Percentiles rank a stretch among this genome's conserved stretches.
These are phyloP conservation scores for Exutisphaerella laricina DNA, from an alignment of 2,329 filamentous ascomycete species.

Conservation along the genomic window DNA sequence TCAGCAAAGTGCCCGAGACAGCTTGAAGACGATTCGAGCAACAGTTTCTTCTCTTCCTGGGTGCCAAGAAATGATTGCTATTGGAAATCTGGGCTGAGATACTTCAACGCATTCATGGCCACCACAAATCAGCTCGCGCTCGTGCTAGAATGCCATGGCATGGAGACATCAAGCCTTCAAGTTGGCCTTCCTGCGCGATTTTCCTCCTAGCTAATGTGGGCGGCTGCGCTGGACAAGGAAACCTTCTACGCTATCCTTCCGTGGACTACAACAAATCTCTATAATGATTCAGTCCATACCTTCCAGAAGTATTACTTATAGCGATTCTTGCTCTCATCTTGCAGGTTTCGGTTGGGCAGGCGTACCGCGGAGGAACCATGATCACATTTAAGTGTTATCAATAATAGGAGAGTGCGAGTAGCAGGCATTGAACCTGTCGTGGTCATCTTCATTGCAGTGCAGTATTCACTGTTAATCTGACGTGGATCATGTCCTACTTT, in stretches of 20 bases:
- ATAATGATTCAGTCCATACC: constrained; percentile 58
- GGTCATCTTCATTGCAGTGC: constrained; percentile 51
- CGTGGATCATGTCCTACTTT: constrained; percentile 57
- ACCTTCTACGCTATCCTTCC: constrained; percentile 53
- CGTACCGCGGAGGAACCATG: constrained; percentile 39
- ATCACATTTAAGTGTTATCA: constrained; percentile 32
- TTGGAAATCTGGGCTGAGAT: too few relatives aligned
- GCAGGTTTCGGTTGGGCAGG: constrained; percentile 50
- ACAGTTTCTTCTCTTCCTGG: too few relatives aligned
- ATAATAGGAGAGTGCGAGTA: too few relatives aligned
- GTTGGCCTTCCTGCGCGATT: constrained; percentile 52
- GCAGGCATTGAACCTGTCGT: too few relatives aligned
- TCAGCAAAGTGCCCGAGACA: too few relatives aligned
- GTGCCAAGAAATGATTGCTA: too few relatives aligned
- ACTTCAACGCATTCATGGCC: too few relatives aligned
- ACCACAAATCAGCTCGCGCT: too few relatives aligned
- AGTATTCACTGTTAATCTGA: constrained; percentile 54
- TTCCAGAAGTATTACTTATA: constrained; percentile 52
- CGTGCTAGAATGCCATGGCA: too few relatives aligned
- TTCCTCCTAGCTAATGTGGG: constrained; percentile 56
- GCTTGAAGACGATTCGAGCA: too few relatives aligned
- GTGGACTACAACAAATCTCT: constrained; percentile 56
- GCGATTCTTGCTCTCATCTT: constrained; percentile 53
- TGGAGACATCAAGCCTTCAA: too few relatives aligned
- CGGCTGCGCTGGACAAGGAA: constrained; percentile 54